Evolutionary conservation across 805 yeast species (phyloP).

Genomic region (Ogataea pilisensis): DNA sequence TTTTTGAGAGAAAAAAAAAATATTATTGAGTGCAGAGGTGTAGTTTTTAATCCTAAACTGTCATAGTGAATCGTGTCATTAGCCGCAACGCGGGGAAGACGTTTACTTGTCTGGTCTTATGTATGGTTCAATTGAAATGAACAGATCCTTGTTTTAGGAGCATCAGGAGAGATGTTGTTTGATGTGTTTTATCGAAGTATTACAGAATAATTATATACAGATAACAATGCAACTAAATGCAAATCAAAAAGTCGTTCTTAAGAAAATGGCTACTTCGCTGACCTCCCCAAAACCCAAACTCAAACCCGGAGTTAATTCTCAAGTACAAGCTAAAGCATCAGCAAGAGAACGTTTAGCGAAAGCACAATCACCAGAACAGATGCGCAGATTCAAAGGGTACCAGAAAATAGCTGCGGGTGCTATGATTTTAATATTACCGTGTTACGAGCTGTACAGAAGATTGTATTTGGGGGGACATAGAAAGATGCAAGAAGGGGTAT

Average conservation of each 20-base stretch:
- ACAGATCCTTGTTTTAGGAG: too few species aligned
- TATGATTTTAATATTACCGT: conserved; percentile 27
- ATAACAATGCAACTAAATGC: neutral
- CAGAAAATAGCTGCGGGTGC: conserved; percentile 31
- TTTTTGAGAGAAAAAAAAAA: too few species aligned
- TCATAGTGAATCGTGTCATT: too few species aligned
- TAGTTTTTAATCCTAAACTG: too few species aligned
- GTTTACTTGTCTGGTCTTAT: too few species aligned
- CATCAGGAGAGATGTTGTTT: too few species aligned
- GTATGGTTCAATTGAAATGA: too few species aligned
- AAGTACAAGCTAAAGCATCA: neutral
- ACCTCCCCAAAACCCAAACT: too few species aligned
- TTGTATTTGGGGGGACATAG: conserved; percentile 38
- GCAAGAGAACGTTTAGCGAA: neutral
- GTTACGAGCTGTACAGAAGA: conserved; percentile 30
- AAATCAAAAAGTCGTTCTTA: neutral
- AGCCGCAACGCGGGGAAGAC: too few species aligned
- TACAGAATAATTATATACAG: too few species aligned
- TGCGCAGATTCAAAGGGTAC: conserved; percentile 21
- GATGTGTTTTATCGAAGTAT: too few species aligned
- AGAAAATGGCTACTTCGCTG: neutral
- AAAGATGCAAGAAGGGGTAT: conserved; percentile 42
- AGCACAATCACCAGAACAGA: conserved; percentile 14
- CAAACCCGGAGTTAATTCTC: neutral
- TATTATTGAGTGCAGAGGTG: too few species aligned